Conservation (phyloP, 352 stramenopile genomes). For the Poterioochromonas sp. region DNA sequence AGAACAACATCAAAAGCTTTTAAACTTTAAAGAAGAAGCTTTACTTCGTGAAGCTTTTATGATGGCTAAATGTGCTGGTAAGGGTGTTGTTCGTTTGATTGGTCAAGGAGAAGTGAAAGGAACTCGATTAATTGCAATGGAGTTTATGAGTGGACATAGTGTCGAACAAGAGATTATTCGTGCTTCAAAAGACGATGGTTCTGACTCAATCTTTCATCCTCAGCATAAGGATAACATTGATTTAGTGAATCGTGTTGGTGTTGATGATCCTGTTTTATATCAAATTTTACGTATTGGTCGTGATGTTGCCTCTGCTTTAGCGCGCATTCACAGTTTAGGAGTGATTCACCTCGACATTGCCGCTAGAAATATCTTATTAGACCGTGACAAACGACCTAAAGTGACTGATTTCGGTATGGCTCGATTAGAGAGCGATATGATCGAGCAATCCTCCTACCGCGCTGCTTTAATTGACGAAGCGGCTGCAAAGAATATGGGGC, state of each 20-base stretch:
- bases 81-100: not conserved
- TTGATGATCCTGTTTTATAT: not conserved
- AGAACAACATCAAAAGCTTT: not conserved
- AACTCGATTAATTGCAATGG: not conserved
- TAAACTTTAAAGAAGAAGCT: not conserved
- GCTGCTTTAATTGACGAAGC: not conserved
- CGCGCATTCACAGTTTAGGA: not conserved
- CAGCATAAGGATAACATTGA: not conserved
- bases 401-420: constrained; percentile 2
- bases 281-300: constrained; percentile 15
- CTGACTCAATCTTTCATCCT: constrained; percentile 5
- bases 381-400: not conserved
- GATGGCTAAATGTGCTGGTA: not conserved
- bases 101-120: not conserved
- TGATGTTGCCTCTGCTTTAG: constrained; percentile 15
- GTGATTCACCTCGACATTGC: constrained; percentile 27
- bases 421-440: constrained; percentile 1
- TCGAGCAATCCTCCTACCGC: not conserved
- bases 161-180: not conserved
- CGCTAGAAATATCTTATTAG: constrained; percentile 14
- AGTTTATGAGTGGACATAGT: not conserved
- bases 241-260: not conserved
- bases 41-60: constrained; percentile 1
- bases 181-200: not conserved
- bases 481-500: not conserved